Conservation (phyloP, 192 early-diverging fungal species). For the Coemansia sp. region DNA sequence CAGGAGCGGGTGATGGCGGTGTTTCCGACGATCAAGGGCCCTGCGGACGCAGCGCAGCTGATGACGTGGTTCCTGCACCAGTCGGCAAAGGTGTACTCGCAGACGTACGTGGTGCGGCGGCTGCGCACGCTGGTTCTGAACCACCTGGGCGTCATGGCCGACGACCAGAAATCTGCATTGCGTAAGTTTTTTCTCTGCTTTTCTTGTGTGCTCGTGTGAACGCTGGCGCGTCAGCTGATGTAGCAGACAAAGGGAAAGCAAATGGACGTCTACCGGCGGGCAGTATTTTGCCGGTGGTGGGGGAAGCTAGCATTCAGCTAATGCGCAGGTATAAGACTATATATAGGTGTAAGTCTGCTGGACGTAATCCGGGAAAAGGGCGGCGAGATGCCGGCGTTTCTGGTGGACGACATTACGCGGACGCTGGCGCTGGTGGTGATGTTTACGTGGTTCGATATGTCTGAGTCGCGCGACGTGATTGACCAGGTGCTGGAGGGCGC, state of each 20-base stretch:
- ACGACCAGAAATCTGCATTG: conserved; percentile 34
- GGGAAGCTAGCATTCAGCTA: not conserved
- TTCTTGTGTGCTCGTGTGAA: not conserved
- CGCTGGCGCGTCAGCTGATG: not conserved
- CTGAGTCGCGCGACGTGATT: conserved; percentile 32
- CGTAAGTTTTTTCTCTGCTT: conserved; percentile 44
- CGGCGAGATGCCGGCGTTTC: conserved; percentile 34
- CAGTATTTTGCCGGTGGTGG: not conserved
- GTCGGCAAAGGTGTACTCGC: conserved; percentile 42
- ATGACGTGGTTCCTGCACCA: conserved; percentile 52
- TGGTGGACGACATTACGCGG: conserved; percentile 45
- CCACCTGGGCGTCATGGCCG: conserved; percentile 40
- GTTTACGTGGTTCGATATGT: conserved; percentile 52
- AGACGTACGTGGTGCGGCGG: conserved; percentile 39
- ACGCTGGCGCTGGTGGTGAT: conserved; percentile 52
- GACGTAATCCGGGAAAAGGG: conserved; percentile 30
- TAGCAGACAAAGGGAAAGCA: not conserved
- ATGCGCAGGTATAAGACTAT: not conserved
- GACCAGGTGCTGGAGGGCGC: conserved; percentile 43
- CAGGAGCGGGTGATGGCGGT: conserved; percentile 47
- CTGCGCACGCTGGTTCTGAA: conserved; percentile 48
- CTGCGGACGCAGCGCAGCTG: conserved; percentile 40
- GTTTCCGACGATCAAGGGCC: conserved; percentile 51
- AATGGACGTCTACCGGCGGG: too few relatives aligned
- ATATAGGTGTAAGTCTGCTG: conserved; percentile 39